A percentile compares a stretch with the other conserved stretches of the same genome.
Conservation (phyloP, 2,329 filamentous ascomycete species). For the Dactylonectria macrodidyma region DNA sequence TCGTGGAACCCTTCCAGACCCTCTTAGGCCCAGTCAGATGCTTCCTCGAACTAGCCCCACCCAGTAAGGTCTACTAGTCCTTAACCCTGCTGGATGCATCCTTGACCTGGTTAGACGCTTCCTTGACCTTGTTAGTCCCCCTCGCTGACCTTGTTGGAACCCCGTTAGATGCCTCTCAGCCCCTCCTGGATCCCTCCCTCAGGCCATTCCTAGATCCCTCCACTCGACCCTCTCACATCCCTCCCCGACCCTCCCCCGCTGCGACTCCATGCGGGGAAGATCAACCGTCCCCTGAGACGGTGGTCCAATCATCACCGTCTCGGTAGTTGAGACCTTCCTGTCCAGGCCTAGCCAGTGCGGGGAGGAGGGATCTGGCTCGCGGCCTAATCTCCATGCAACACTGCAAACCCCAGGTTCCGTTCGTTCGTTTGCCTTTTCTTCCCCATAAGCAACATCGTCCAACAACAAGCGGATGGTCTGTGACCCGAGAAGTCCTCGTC, state of each 20-base stretch:
- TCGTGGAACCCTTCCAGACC: not conserved
- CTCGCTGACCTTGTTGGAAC: no score
- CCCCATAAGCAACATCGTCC: no score
- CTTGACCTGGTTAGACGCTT: no score
- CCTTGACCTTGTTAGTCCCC: no score
- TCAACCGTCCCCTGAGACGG: not conserved
- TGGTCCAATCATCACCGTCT: not conserved
- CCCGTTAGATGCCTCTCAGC: no score
- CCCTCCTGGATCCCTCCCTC: no score
- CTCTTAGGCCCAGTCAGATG: no score
- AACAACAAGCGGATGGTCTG: not conserved
- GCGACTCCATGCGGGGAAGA: not conserved
- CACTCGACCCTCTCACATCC: no score
- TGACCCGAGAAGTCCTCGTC: not conserved
- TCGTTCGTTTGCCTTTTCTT: not conserved
- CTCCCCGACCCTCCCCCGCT: not conserved
- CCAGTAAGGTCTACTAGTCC: no score
- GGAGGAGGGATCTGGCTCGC: not conserved
- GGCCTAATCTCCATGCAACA: not conserved
- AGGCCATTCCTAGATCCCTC: no score
- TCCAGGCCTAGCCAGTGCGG: not conserved
- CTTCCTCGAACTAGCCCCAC: no score
- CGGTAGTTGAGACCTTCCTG: not conserved
- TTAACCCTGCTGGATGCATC: no score
- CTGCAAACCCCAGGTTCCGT: not conserved